Base-by-base conservation (phyloP, 176 grass and related monocot genomes). In the Phoenix roebelenii region DNA sequence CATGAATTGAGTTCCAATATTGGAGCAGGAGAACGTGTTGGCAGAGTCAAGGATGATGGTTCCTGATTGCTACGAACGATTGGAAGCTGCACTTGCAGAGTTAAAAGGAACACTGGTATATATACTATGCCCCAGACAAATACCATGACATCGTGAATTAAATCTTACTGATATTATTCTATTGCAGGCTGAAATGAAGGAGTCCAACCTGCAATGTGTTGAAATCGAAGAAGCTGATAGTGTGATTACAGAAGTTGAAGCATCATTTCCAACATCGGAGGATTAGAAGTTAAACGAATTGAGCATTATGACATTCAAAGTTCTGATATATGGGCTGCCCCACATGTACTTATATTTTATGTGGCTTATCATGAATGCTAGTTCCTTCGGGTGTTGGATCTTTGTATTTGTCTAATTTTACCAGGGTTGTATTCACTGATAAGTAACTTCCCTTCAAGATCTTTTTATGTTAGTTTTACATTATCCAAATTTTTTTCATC, bases 21-120 rank as follows among this genome's bases (percentile, higher is more conserved):
- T 16, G 57, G 3, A 57, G 50, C 72, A 91, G 84, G 84, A 97
- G 67, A 97, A 91, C 78, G 87, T 97, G 53, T 74, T 97, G 79
- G 84, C 87, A 58, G 92, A 97, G 66, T 91, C 92, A 2, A 91
- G 87, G 73, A 97, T 97, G 92, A 97, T 88, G 92, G 76, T 88
- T 10, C 87, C 92, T 75, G 92, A 88, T 73, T 97, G 92, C 81
- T 87, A 74, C 59, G 91, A 88, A 61, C 80, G 92, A 52, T 78
- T 97, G 59, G 87, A 97, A 73, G 74, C 77, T 70, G 81, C 92
- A n/a, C 56, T 96, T 66, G 67, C 83, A 52, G 86, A 96, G 61
- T 64, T 96, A 65, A 97, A 91, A 73, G 83, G 74, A 63, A 83
- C 78, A 53, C 67, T 97, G 73, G 92, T 91, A 85, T 5, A 0